Conservation (phyloP, 2,329 filamentous ascomycete species). For the Colletotrichum aenigma region DNA sequence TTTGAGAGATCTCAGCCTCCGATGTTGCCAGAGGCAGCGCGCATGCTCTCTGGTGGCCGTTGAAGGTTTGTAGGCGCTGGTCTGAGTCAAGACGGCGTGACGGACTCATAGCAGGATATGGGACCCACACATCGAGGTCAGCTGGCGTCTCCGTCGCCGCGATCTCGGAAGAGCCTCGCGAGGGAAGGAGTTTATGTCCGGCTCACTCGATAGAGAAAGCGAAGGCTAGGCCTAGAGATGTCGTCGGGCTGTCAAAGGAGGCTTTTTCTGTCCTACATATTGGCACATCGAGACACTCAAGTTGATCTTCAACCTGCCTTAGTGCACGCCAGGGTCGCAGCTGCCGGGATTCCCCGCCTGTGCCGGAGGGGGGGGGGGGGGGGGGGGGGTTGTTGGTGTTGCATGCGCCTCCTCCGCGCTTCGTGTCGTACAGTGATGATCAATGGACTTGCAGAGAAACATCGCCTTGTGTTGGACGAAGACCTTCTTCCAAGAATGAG, state of each 20-base stretch:
- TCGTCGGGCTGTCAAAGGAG: background rate
- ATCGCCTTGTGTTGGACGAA: background rate
- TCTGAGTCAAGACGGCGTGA: conserved; percentile 9
- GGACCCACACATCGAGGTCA: background rate
- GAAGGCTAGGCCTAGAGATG: background rate
- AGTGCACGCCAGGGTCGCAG: background rate
- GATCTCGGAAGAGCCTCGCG: background rate
- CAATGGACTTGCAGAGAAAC: background rate
- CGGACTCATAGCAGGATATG: background rate
- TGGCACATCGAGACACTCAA: background rate
- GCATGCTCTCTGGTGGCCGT: background rate
- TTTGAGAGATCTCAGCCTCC: background rate
- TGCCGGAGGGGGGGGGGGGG: background rate
- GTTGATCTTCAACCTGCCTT: background rate
- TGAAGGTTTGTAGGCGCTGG: background rate
- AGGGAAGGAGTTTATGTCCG: background rate
- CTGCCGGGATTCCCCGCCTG: background rate
- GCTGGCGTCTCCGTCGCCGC: background rate
- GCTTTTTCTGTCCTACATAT: background rate
- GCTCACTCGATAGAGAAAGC: background rate
- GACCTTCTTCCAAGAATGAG: background rate
- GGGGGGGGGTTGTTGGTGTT: background rate
- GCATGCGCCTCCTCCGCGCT: background rate
- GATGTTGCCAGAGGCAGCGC: background rate
- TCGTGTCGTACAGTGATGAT: background rate